Evolutionary conservation across 257 asterid genomes (phyloP).

Genomic region (Solanum appendiculatum): DNA sequence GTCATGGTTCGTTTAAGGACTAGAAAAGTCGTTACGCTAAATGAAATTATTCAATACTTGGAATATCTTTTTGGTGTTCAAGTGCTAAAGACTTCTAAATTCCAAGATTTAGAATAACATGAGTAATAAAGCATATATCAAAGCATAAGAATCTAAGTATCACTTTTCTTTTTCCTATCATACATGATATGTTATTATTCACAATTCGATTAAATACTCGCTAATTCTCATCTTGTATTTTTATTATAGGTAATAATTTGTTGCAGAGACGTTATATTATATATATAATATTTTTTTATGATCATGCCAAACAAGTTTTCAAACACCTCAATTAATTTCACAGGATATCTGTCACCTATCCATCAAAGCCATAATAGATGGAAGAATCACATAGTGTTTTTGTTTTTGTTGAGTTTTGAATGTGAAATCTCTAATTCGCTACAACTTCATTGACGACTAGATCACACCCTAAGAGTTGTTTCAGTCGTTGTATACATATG

Average conservation of each 20-base stretch:
- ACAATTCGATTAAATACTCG: background rate
- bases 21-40: background rate
- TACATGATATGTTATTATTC: background rate
- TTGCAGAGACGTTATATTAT: too few relatives aligned
- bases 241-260: background rate
- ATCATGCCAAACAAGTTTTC: too few relatives aligned
- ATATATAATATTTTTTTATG: too few relatives aligned
- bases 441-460: too few relatives aligned
- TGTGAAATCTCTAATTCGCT: too few relatives aligned
- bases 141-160: background rate
- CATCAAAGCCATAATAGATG: too few relatives aligned
- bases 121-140: background rate
- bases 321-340: too few relatives aligned
- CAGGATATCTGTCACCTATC: too few relatives aligned
- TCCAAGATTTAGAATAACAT: background rate
- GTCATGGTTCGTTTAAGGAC: background rate
- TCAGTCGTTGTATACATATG: background rate
- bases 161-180: background rate
- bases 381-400: too few relatives aligned
- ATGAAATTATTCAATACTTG: background rate
- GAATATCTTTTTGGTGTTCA: background rate
- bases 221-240: background rate
- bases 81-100: background rate
- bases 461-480: too few relatives aligned
- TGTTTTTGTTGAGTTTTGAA: too few relatives aligned